Base-by-base conservation (phyloP, 1,139 yeast species). In the Pichia norvegensis region DNA sequence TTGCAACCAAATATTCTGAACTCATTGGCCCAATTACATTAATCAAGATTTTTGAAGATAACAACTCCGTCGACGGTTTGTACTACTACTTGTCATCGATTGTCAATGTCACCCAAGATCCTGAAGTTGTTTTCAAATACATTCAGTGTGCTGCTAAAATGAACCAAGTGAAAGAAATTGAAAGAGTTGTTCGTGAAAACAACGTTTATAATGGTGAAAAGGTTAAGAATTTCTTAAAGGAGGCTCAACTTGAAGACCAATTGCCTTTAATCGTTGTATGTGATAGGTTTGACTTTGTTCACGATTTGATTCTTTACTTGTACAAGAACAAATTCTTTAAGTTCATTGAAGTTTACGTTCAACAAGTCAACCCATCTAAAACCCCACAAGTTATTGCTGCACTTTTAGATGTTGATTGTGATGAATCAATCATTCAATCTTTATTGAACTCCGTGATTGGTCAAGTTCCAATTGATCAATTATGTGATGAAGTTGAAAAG, bases 341-440 rank as follows among this genome's bases (percentile, higher is more conserved):
- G 67, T 92, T 90, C 58, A 92, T 92, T 67, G 97, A 92, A 68
- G 95, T 92, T 44, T 92, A 92, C 60, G 98, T 94, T 47, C 97
- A 92, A 70, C 94, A 88, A 62, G 97, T 92, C 44, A 94, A 92
- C 67, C 96, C 98, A 42, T 72, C 92, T 4, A 85, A 86, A 63
- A 87, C 98, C 25, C 95, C 98, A 19, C 95, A 90, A 67, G 98
- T 94, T 52, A 76, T 92, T 63, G 98, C 97, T 51, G 98, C 95
- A 40, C 75, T 92, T 61, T 73, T 92, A 57, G 99, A 92, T 65
- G 97, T 92, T 57, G 98, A 92, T 67, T 88, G 97, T 69, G 98
- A 92, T 56, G 98, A 94, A 67, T 68, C 70, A 46, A 84, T 88
- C 55, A 87, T 94, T 64, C 85, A 87, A 69, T 76, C 78, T 46